phyloP scores from a whole-genome alignment of 257 asterid species.

The Nicotiana tomentosiformis region DNA sequence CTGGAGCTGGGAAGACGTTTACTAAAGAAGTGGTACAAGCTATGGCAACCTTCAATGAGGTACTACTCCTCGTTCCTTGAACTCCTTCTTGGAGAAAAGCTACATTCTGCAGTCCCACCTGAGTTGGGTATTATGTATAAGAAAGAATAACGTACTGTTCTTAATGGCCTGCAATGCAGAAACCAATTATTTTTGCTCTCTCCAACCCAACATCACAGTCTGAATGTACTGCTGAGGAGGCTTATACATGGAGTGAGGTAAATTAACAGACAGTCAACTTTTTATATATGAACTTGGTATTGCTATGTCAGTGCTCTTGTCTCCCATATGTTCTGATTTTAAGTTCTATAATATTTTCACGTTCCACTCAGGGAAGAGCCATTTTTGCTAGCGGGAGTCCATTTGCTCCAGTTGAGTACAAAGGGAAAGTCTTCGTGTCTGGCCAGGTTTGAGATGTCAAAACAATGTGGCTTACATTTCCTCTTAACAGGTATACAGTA shows the following conservation, averaged over 20 bases:
- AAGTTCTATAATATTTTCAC: not conserved
- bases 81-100: not conserved
- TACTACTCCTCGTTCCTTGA: conserved; percentile 13
- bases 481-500: not conserved
- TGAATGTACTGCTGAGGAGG: conserved; percentile 92
- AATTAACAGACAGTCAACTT: not conserved
- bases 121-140: not conserved
- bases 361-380: conserved; percentile 55
- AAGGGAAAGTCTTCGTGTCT: conserved; percentile 47
- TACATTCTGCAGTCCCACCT: not conserved
- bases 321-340: not conserved
- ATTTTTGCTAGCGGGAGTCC: conserved; percentile 87
- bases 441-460: conserved; percentile 53
- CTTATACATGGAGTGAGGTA: conserved; percentile 86
- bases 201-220: conserved; percentile 96
- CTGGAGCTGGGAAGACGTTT: conserved; percentile 86
- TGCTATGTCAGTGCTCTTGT: not conserved
- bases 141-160: not conserved
- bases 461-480: not conserved
- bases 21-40: conserved; percentile 78
- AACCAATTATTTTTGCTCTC: conserved; percentile 79
- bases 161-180: conserved; percentile 40
- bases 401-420: conserved; percentile 53
- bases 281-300: not conserved
- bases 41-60: conserved; percentile 71